phyloP scores from a whole-genome alignment of 2,329 filamentous ascomycete genomes.

The Cercospora sojina region DNA sequence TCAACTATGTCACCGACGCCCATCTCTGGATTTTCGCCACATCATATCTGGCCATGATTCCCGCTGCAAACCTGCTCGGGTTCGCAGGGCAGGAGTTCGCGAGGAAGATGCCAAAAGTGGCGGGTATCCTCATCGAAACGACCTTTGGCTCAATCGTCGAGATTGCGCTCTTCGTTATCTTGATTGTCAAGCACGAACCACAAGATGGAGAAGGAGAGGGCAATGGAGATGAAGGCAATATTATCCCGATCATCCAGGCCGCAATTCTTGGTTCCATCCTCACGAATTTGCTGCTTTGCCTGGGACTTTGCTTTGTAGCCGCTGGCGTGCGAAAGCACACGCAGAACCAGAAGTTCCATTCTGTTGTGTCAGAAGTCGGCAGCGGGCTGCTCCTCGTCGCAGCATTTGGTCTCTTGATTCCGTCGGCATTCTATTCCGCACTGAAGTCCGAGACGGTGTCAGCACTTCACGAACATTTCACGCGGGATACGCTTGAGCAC shows the following conservation, averaged over 20 bases:
- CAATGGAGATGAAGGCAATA: constrained; percentile 34
- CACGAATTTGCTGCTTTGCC: constrained; percentile 74
- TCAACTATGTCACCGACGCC: constrained; percentile 47
- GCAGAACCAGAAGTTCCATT: constrained; percentile 62
- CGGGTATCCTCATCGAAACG: constrained; percentile 56
- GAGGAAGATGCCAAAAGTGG: constrained; percentile 71
- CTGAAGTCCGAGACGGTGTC: constrained; percentile 24
- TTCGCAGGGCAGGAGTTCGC: constrained; percentile 70
- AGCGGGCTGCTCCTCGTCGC: constrained; percentile 73
- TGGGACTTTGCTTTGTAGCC: constrained; percentile 71
- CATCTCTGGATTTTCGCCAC: constrained; percentile 49
- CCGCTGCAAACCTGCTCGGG: constrained; percentile 51
- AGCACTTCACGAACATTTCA: constrained; percentile 36
- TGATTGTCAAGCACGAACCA: constrained; percentile 50
- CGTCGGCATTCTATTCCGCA: constrained; percentile 54
- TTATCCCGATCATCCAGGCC: constrained; percentile 65
- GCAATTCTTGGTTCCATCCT: constrained; percentile 82
- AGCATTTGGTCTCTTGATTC: constrained; percentile 54
- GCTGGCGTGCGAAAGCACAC: constrained; percentile 68
- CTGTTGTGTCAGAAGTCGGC: constrained; percentile 74
- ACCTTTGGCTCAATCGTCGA: constrained; percentile 71
- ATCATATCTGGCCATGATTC: constrained; percentile 52
- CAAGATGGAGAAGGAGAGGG: constrained; percentile 20
- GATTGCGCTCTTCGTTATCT: constrained; percentile 75
- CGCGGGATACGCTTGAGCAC: constrained; percentile 44